phyloP scores from a whole-genome alignment of 371 early-diverging fungal species.

The Mucor plumbeus region DNA sequence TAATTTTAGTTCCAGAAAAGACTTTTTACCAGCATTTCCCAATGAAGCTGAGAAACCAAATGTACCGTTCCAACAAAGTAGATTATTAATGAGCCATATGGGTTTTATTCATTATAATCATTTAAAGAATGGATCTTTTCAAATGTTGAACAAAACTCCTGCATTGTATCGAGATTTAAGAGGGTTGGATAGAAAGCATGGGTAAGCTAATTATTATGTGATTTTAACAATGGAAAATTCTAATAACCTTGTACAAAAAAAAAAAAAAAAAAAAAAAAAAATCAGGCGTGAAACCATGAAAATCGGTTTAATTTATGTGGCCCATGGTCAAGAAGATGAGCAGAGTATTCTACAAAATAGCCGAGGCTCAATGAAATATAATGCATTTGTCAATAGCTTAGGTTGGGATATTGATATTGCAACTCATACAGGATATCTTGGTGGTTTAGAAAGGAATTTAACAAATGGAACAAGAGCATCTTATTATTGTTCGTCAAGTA shows the following conservation, averaged over 20 bases:
- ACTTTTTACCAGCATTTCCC: slow-evolving; percentile 59
- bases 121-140: slow-evolving; percentile 73
- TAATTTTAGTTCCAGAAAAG: slow-evolving; percentile 60
- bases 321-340: slow-evolving; percentile 88
- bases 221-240: background rate
- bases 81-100: slow-evolving; percentile 75
- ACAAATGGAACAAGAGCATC: slow-evolving; percentile 80
- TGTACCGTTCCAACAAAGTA: slow-evolving; percentile 68
- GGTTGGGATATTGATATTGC: slow-evolving; percentile 88
- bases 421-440: slow-evolving; percentile 85
- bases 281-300: slow-evolving; percentile 85
- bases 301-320: slow-evolving; percentile 92
- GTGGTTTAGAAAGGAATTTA: slow-evolving; percentile 83
- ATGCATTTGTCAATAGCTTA: slow-evolving; percentile 82
- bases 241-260: background rate
- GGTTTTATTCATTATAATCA: slow-evolving; percentile 77
- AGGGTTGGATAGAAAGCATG: slow-evolving; percentile 78
- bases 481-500: slow-evolving; percentile 81
- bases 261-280: background rate
- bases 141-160: slow-evolving; percentile 69
- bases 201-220: slow-evolving; percentile 46
- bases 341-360: slow-evolving; percentile 80
- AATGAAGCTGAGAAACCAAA: slow-evolving; percentile 59
- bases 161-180: slow-evolving; percentile 75
- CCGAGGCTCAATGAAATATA: slow-evolving; percentile 70